Evolutionary conservation across 208 protist genomes (phyloP).

Genomic region (Leptomonas pyrrhocoris): DNA sequence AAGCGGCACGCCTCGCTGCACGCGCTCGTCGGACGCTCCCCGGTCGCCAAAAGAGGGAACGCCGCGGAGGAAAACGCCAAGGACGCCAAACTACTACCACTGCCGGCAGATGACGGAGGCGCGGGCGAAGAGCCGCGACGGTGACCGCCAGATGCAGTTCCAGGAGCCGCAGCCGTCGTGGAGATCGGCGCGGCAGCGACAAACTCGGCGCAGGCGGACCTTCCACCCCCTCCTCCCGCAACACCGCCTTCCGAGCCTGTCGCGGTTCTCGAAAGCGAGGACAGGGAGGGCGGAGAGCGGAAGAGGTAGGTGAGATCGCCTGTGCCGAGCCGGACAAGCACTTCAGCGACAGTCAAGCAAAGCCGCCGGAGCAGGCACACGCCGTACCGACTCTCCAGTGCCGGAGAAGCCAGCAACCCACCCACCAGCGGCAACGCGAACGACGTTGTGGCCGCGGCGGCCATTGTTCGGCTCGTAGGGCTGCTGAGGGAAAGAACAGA

Average conservation of each 20-base stretch:
- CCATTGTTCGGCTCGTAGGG: neutral
- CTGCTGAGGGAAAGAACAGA: slow-evolving; percentile 7
- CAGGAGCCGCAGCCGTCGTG: neutral
- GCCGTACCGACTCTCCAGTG: slow-evolving; percentile 50
- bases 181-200: neutral
- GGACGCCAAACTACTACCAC: neutral
- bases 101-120: neutral
- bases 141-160: neutral
- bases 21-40: slow-evolving; percentile 40
- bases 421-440: slow-evolving; percentile 8
- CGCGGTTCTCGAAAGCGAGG: neutral
- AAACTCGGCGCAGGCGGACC: neutral
- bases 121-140: slow-evolving; percentile 10
- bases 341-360: slow-evolving; percentile 62
- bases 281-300: slow-evolving; percentile 6
- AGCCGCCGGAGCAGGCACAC: slow-evolving; percentile 52
- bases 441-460: slow-evolving; percentile 1
- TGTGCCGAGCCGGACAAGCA: slow-evolving; percentile 54
- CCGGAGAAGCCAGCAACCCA: slow-evolving; percentile 40
- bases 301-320: slow-evolving; percentile 54
- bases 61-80: neutral
- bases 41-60: neutral
- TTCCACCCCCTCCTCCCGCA: neutral
- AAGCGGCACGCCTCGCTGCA: slow-evolving; percentile 59
- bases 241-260: neutral